A percentile compares a stretch with the other conserved stretches of the same genome.
Conservation (phyloP, 306 rosid genomes). For the Trichosanthes cucumerina region DNA sequence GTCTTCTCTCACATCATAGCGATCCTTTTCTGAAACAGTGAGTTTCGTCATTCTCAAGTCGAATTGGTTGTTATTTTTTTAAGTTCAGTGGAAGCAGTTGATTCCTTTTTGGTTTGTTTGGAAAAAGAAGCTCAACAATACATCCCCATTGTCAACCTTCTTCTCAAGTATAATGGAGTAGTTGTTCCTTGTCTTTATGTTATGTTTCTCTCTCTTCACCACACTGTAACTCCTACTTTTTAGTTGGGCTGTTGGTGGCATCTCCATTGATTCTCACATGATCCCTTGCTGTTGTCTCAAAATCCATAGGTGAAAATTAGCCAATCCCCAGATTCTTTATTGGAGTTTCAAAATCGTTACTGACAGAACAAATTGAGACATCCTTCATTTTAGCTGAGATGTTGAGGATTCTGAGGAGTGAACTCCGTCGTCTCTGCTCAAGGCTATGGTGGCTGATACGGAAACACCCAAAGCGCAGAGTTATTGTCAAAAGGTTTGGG, state of each 20-base stretch:
- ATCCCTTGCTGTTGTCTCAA: not conserved
- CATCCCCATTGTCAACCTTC: slow-evolving; percentile 40
- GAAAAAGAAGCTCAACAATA: slow-evolving; percentile 48
- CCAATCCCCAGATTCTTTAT: not conserved
- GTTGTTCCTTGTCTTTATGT: slow-evolving; percentile 30
- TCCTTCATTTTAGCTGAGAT: slow-evolving; percentile 9
- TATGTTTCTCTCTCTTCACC: slow-evolving; percentile 2
- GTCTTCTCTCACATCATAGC: slow-evolving; percentile 18
- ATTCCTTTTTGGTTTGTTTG: slow-evolving; percentile 34
- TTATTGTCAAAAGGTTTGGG: slow-evolving; percentile 64
- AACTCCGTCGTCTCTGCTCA: slow-evolving; percentile 39
- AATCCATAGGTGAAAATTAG: slow-evolving; percentile 7
- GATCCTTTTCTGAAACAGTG: slow-evolving; percentile 8
- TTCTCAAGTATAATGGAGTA: slow-evolving; percentile 25
- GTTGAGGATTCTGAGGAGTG: slow-evolving; percentile 40
- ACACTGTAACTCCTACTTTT: slow-evolving; percentile 7
- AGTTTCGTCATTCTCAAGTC: slow-evolving; percentile 5
- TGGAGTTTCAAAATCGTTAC: not conserved
- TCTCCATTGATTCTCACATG: not conserved
- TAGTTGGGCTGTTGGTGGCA: not conserved
- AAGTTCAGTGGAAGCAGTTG: slow-evolving; percentile 39
- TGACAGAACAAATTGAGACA: not conserved
- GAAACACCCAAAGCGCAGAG: slow-evolving; percentile 58
- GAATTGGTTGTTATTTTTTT: slow-evolving; percentile 6
- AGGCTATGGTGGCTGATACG: slow-evolving; percentile 49